Evolutionary conservation across 1,284 basidiomycete genomes (phyloP), one percentile per base, ranked within the genome.

Genomic region (Ustilago lituana): DNA sequence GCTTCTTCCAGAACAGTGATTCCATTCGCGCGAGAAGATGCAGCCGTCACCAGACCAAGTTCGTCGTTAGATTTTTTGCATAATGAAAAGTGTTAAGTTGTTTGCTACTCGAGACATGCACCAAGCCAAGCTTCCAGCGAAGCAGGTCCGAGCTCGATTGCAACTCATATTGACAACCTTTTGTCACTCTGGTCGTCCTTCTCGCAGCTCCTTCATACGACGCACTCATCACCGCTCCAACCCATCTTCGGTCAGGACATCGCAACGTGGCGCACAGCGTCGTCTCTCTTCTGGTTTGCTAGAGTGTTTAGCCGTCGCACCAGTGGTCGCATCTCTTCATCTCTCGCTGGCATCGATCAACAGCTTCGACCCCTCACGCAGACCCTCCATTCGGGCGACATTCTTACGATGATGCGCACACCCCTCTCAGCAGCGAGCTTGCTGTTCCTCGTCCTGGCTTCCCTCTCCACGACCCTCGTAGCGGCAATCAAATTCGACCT

Each of bases 401-500:
- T 29, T 7, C 6, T n/a, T 12, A 27, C 29, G 9, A 56, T 53
- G 46, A 38, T 41, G 19, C 37, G 37, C 26, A 22, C 50, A 26
- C 4, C 12, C 0, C 15, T 52, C 33, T n/a, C 40, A 19, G 23
- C 62, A 36, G 38, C 56, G 12, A 11, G n/a, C 5, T 15, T 44
- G 35, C 48, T 69, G 6, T 45, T 47, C 14, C 24, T 64, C 12
- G n/a, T 60, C 11, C n/a, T n/a, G n/a, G n/a, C n/a, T n/a, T 11
- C 63, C 27, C 6, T 50, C 24, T 20, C 45, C 27, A 5, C 49
- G 12, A 39, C 55, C 0, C 24, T 52, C 8, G 36, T 48, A 3
- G 31, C 33, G 2, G 77, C 76, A 2, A 80, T 82, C 67, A 82
- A 82, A 46, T 80, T 82, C 51, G 77, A 80, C 57, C 54, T 82